These are phyloP conservation scores for Kodamaea kakaduensis DNA, from an alignment of 805 yeast genomes.

Conservation along the genomic window DNA sequence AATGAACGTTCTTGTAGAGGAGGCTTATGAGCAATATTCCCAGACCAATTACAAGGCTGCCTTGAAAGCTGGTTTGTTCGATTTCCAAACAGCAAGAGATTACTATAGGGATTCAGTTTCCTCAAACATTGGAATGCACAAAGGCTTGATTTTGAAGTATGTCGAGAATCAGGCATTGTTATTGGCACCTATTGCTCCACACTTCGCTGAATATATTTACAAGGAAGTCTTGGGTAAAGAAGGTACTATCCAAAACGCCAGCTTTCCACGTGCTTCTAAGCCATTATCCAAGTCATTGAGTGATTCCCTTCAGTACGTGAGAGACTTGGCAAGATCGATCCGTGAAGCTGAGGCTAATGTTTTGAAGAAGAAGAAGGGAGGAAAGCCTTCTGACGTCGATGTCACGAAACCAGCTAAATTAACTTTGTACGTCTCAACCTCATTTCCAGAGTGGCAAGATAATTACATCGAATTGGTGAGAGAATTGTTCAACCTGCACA, in stretches of 20 bases:
- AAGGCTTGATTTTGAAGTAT: slow-evolving; percentile 72
- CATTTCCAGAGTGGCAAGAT: slow-evolving; percentile 75
- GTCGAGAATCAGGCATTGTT: slow-evolving; percentile 83
- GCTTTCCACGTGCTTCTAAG: slow-evolving; percentile 73
- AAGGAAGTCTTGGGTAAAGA: slow-evolving; percentile 70
- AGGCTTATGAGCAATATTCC: slow-evolving; percentile 66
- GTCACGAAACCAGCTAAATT: slow-evolving; percentile 66
- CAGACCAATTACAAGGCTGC: slow-evolving; percentile 82
- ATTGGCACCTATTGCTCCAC: slow-evolving; percentile 92
- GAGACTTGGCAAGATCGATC: slow-evolving; percentile 71
- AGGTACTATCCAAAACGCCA: slow-evolving; percentile 66
- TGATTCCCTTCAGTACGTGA: slow-evolving; percentile 75
- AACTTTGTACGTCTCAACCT: slow-evolving; percentile 66
- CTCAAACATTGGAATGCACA: slow-evolving; percentile 64
- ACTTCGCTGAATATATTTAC: slow-evolving; percentile 87
- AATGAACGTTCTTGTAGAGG: slow-evolving; percentile 76
- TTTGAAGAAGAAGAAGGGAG: slow-evolving; percentile 79
- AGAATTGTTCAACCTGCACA: slow-evolving; percentile 61
- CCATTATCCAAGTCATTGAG: slow-evolving; percentile 59
- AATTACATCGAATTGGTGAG: slow-evolving; percentile 64
- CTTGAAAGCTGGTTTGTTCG: slow-evolving; percentile 86
- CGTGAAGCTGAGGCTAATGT: slow-evolving; percentile 91
- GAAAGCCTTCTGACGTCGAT: slow-evolving; percentile 72
- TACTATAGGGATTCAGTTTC: slow-evolving; percentile 83
- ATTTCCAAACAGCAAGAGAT: slow-evolving; percentile 92